phyloP scores from a whole-genome alignment of 1,139 yeast species.

The Sugiyamaella paludigena region DNA sequence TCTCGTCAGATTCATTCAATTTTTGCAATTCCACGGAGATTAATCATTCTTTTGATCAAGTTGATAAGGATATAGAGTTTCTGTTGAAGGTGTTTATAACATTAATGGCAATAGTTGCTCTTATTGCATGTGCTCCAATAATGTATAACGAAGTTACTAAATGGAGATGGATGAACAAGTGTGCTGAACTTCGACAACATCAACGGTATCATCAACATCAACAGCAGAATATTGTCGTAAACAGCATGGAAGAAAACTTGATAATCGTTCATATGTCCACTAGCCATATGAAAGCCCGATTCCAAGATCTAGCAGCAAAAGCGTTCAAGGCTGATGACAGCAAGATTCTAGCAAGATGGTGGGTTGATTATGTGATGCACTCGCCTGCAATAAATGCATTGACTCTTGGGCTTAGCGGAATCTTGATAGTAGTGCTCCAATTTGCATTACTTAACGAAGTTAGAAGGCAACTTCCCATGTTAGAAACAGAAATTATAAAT shows the following conservation, averaged over 20 bases:
- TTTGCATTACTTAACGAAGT: conserved; percentile 38
- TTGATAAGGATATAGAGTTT: conserved; percentile 4
- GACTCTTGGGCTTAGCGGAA: conserved; percentile 44
- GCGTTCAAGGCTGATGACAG: conserved; percentile 4
- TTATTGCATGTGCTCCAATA: conserved; percentile 43
- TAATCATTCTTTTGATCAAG: conserved; percentile 11
- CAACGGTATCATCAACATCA: background rate
- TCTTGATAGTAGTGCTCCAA: conserved; percentile 45
- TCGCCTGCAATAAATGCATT: conserved; percentile 38
- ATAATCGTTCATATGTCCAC: conserved; percentile 16
- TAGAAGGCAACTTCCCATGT: conserved; percentile 20
- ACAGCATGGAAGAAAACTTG: conserved; percentile 5
- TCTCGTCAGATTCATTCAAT: conserved; percentile 13
- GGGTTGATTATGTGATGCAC: conserved; percentile 34
- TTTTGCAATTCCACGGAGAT: conserved; percentile 18
- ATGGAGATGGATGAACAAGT: conserved; percentile 48
- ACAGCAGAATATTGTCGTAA: background rate
- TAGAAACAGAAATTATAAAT: conserved; percentile 18
- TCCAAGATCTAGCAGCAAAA: conserved; percentile 18
- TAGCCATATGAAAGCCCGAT: conserved; percentile 15
- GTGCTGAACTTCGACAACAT: conserved; percentile 19
- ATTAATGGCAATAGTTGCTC: conserved; percentile 42
- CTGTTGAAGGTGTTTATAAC: conserved; percentile 21
- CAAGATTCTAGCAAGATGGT: conserved; percentile 34
- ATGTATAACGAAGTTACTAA: conserved; percentile 45